Evolutionary conservation across 106 monocot genomes (phyloP), one percentile per base, ranked within the genome.

Genomic region (Allium cepa): DNA sequence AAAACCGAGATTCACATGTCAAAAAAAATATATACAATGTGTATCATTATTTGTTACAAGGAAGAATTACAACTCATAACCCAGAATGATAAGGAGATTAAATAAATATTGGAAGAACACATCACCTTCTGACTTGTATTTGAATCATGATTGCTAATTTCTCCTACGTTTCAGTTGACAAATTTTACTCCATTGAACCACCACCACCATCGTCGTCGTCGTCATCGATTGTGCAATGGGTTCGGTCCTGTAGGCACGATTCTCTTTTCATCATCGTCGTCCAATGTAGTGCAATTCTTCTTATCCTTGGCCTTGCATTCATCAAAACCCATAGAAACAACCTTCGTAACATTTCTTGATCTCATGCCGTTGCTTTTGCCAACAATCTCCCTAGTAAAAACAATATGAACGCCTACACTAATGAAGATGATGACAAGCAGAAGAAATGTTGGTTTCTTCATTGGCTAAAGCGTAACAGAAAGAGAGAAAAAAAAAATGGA

Each of bases 181-280:
- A 22, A 4, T 36, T 36, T 36, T 36, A 5, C 36, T 36, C 36
- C 36, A 36, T 3, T 36, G 36, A 5, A 36, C 36, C 36, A 36
- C 3, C 36, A 36, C n/a, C n/a, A n/a, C n/a, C 62, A 46, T 26
- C 61, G 26, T 28, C 28, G 28, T 5, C 59, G 15, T 27, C 64
- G 2, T 60, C 67, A 60, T 13, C 74, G 14, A 51, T 74, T 67
- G 47, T 74, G 74, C 67, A 74, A 13, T 18, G 74, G 74, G 50
- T 74, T 74, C 4, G 74, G 65, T 13, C 74, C 74, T 0, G 74
- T 74, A 59, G 74, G 74, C 17, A 74, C 66, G 7, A 50, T 46
- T 46, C 74, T 48, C 66, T 59, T 74, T 48, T 59, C 59, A 52
- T 67, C 74, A 6, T 58, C 65, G 12, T 26, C 9, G 11, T 4